Base-by-base conservation (phyloP, 2,329 filamentous ascomycete genomes). In the Acephala macrosclerotiorum region DNA sequence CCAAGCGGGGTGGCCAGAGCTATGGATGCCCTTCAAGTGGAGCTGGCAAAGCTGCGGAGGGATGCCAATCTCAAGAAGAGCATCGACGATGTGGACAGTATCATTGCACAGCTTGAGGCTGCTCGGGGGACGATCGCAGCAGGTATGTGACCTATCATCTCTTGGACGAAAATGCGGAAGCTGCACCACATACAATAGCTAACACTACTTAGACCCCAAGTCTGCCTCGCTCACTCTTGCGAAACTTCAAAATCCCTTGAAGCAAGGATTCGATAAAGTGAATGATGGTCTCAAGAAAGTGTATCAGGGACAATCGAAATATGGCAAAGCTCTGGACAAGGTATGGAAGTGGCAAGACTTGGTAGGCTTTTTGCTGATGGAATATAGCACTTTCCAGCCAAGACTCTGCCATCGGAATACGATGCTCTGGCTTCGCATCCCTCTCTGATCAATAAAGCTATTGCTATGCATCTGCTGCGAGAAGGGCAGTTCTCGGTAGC, bases 401-500 rank as follows among this genome's bases (percentile, higher is more conserved):
- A 90, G 80, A 85, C 87, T 16, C 88, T 95, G 0, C 91, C 90
- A 16, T 91, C 89, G 74, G 91, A 94, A 65, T 89, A 93, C 73
- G 93, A 97, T 78, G 91, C 89, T 38, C 88, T 97, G 78, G 89
- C 88, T 1, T 86, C 89, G 22, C 89, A 96, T 70, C 86, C 91
- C 3, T 83, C 85, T 18, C 84, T 97, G 14, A 93, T 98, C 76
- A 96, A 97, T 79, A 89, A 94, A 64, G 95, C 96, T 7, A 96
- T 99, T 72, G 92, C 92, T 11, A 97, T 98, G 94, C 96, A 99
- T 76, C 86, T 99, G 25, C 85, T 99, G 45, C 92, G 96, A 47
- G 95, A 98, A 80, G 96, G 96, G 58, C 92, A 97, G 76, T 99
- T 99, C 78, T 85, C 85, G 25, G 94, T 97, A 1, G 95, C 95